Evolutionary conservation across 2,329 filamentous ascomycete species (phyloP).

Genomic region (Mycosphaerelloides madeirae): DNA sequence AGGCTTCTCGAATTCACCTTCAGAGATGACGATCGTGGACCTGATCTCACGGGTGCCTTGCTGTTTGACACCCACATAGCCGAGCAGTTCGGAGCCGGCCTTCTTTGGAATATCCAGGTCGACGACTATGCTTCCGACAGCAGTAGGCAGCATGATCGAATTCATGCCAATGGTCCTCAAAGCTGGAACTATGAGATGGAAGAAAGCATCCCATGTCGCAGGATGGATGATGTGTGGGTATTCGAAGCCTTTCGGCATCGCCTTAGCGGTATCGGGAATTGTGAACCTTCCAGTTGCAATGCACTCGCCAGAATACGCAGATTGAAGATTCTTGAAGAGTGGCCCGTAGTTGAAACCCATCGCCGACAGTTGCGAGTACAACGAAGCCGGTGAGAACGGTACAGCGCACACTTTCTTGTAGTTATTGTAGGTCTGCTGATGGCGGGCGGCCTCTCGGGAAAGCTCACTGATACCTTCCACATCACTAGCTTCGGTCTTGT

Average conservation of each 20-base stretch:
- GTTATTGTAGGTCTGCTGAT: neutral
- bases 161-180: neutral
- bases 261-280: constrained; percentile 39
- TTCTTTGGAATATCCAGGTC: constrained; percentile 2
- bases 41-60: neutral
- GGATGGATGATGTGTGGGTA: constrained; percentile 56
- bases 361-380: neutral
- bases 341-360: constrained; percentile 16
- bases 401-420: neutral
- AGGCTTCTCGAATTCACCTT: constrained; percentile 1
- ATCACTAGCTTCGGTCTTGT: constrained; percentile 2
- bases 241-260: constrained; percentile 53
- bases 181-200: neutral
- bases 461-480: neutral
- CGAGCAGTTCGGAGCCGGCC: neutral
- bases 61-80: neutral
- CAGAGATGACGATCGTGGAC: neutral
- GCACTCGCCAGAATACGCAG: constrained; percentile 4
- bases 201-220: constrained; percentile 42
- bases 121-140: neutral
- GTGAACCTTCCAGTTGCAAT: constrained; percentile 3
- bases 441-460: neutral
- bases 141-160: constrained; percentile 1
- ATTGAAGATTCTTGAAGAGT: constrained; percentile 12
- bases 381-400: neutral